Evolutionary conservation across 768 basidiomycete species (phyloP).

Genomic region (Lactifluus piperatus): DNA sequence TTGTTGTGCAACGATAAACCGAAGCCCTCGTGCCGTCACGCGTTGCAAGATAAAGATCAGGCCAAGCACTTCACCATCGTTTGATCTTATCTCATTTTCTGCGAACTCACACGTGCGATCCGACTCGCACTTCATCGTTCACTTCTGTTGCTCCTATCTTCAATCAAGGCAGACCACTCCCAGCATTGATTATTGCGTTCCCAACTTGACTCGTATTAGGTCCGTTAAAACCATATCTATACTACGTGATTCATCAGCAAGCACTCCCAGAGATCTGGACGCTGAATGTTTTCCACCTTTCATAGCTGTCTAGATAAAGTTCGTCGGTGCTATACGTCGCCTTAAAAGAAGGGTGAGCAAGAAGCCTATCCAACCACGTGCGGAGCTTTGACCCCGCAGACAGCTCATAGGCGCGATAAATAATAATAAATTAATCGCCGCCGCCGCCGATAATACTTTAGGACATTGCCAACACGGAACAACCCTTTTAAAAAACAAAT

Average conservation of each 20-base stretch:
- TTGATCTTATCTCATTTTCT: no score
- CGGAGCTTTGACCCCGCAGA: slow-evolving; percentile 41
- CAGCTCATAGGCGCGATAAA: slow-evolving; percentile 58
- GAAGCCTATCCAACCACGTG: slow-evolving; percentile 45
- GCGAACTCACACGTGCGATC: no score
- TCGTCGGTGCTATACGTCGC: slow-evolving; percentile 63
- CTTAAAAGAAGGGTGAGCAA: slow-evolving; percentile 55
- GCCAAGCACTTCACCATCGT: no score
- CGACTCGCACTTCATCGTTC: no score
- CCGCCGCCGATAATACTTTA: slow-evolving; percentile 62
- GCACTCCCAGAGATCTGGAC: neutral
- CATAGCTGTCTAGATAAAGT: slow-evolving; percentile 68
- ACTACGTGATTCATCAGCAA: neutral
- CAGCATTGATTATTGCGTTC: slow-evolving; percentile 67
- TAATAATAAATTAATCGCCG: no score
- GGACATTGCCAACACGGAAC: slow-evolving; percentile 52
- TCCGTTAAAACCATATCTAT: slow-evolving; percentile 67
- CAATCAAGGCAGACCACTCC: slow-evolving; percentile 41
- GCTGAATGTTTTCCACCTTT: slow-evolving; percentile 40
- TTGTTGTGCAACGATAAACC: no score
- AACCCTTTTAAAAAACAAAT: slow-evolving; percentile 39
- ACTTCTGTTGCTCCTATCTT: neutral
- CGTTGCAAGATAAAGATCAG: no score
- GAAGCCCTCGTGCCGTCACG: no score
- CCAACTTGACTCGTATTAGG: slow-evolving; percentile 73